Evolutionary conservation across 306 rosid species (phyloP).

Genomic region (Corylus americana): DNA sequence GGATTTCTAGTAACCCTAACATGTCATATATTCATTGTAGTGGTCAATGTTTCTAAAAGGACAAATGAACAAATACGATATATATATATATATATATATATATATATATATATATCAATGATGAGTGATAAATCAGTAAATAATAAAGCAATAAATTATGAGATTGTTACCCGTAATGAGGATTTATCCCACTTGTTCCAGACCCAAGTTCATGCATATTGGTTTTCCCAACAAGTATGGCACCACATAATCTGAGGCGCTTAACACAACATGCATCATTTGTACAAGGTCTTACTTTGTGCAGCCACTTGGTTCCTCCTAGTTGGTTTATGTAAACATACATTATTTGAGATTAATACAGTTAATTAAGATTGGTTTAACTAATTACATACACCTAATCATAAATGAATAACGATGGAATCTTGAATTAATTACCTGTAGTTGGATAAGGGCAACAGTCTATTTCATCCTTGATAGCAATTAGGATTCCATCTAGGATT

Average conservation of each 20-base stretch:
- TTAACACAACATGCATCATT: constrained; percentile 83
- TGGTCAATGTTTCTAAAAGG: neutral
- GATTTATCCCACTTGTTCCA: constrained; percentile 96
- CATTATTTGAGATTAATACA: constrained; percentile 16
- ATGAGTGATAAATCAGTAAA: neutral
- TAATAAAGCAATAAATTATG: neutral
- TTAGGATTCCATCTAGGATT: constrained; percentile 74
- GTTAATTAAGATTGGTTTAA: neutral
- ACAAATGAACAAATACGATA: neutral
- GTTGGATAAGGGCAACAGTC: constrained; percentile 94
- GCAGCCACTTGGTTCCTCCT: constrained; percentile 96
- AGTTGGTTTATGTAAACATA: neutral
- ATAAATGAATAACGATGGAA: constrained; percentile 11
- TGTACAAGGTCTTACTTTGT: constrained; percentile 65
- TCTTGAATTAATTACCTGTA: constrained; percentile 60
- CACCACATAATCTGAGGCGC: constrained; percentile 75
- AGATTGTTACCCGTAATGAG: constrained; percentile 76
- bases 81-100: no score
- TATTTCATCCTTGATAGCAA: constrained; percentile 93
- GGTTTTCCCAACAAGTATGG: constrained; percentile 84
- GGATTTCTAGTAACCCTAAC: constrained; percentile 86
- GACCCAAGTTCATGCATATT: constrained; percentile 99
- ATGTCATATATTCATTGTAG: neutral
- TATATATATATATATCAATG: neutral
- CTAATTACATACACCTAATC: neutral